Conservation (phyloP, 495 filamentous ascomycete genomes). For the Annulohypoxylon nitens region DNA sequence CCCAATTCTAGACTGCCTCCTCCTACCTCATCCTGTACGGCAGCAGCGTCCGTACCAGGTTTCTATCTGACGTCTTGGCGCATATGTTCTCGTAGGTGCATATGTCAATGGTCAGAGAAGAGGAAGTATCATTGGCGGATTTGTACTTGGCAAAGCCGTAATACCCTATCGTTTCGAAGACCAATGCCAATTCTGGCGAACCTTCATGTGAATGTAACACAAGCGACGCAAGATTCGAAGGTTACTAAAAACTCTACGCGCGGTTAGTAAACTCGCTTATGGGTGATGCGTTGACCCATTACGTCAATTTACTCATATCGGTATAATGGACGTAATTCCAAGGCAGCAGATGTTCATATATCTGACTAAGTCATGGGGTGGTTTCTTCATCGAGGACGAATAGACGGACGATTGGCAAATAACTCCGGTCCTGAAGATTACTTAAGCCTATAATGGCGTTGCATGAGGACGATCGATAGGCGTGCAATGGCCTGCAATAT, state of each 20-base stretch:
- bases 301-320: not conserved
- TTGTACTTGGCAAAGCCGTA: constrained; percentile 38
- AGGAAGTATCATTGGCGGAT: constrained; percentile 31
- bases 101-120: constrained; percentile 16
- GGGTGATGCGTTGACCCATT: not conserved
- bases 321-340: not conserved
- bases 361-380: constrained; percentile 6
- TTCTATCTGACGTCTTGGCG: constrained; percentile 15
- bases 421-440: not conserved
- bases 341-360: not conserved
- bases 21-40: not conserved
- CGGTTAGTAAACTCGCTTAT: constrained; percentile 5
- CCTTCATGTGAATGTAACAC: constrained; percentile 26
- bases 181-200: constrained; percentile 18
- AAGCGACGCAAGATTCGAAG: not conserved
- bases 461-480: constrained; percentile 12
- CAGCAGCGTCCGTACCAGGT: constrained; percentile 12
- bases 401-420: constrained; percentile 9
- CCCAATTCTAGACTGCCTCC: constrained; percentile 14
- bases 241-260: constrained; percentile 4
- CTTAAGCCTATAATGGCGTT: constrained; percentile 4
- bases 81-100: constrained; percentile 34
- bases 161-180: constrained; percentile 37
- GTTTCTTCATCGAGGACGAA: not conserved
- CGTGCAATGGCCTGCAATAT: not conserved